Conservation (phyloP, 495 filamentous ascomycete genomes). For the Melanomma pulvis-pyrius region DNA sequence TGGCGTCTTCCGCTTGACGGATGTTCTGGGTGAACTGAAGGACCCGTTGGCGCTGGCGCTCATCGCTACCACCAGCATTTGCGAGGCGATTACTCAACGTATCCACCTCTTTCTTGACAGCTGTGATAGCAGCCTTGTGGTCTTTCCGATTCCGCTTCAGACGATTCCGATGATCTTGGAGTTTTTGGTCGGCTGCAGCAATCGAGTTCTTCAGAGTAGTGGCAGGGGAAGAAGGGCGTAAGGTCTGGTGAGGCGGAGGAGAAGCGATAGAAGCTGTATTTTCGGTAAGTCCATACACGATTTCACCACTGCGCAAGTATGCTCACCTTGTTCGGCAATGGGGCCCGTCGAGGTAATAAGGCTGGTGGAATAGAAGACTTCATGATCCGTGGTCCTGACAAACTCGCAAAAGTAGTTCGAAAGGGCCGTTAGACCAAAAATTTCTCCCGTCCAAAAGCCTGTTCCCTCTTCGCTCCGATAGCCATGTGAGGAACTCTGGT, state of each 20-base stretch:
- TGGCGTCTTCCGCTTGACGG: conserved; percentile 79
- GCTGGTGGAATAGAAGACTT: conserved; percentile 74
- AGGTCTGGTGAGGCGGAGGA: conserved; percentile 69
- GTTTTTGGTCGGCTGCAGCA: conserved; percentile 72
- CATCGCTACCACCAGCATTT: conserved; percentile 78
- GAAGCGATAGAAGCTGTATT: conserved; percentile 49
- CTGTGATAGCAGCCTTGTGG: conserved; percentile 69
- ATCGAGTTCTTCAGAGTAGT: conserved; percentile 90
- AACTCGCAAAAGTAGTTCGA: conserved; percentile 88
- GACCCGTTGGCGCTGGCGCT: conserved; percentile 76
- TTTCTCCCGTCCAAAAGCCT: conserved; percentile 74
- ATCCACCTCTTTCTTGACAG: conserved; percentile 78
- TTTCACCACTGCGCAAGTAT: not conserved
- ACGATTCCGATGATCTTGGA: conserved; percentile 74
- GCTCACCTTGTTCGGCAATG: conserved; percentile 64
- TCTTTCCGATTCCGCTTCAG: conserved; percentile 78
- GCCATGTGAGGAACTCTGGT: conserved; percentile 47
- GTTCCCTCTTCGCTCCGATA: conserved; percentile 58
- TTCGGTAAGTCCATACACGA: conserved; percentile 36
- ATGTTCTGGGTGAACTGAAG: conserved; percentile 77
- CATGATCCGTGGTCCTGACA: conserved; percentile 70
- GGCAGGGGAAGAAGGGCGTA: conserved; percentile 69
- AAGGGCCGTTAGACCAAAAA: conserved; percentile 82
- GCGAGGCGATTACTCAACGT: conserved; percentile 66
- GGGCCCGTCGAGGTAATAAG: conserved; percentile 77